Conservation (phyloP, 2,329 filamentous ascomycete genomes). For the Colletotrichum filicis region DNA sequence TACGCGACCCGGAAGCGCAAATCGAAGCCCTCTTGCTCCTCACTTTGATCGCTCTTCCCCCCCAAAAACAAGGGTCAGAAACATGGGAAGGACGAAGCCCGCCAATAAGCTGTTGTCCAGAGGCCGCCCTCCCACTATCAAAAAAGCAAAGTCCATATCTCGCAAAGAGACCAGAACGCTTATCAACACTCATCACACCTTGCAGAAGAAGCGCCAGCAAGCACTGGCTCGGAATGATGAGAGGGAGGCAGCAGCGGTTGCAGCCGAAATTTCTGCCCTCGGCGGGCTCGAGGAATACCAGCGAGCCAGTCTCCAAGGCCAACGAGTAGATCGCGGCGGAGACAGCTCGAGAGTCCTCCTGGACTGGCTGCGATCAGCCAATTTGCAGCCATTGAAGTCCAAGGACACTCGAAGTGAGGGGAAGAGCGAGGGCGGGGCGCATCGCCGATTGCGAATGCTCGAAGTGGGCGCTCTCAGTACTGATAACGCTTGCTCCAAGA, state of each 20-base stretch:
- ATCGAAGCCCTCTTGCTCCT: not conserved
- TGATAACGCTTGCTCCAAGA: slow-evolving; percentile 84
- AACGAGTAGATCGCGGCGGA: slow-evolving; percentile 72
- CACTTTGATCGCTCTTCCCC: too few relatives aligned
- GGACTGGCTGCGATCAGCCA: slow-evolving; percentile 65
- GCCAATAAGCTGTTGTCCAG: slow-evolving; percentile 47
- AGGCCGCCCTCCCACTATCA: slow-evolving; percentile 67
- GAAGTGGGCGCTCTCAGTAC: slow-evolving; percentile 91
- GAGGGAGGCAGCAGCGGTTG: slow-evolving; percentile 55
- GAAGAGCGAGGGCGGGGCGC: not conserved
- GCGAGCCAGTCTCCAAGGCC: slow-evolving; percentile 75
- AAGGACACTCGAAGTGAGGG: not conserved
- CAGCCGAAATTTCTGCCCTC: slow-evolving; percentile 64
- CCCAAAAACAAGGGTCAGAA: too few relatives aligned
- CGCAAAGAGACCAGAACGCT: slow-evolving; percentile 72
- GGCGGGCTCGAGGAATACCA: slow-evolving; percentile 74
- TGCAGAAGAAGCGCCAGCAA: slow-evolving; percentile 71
- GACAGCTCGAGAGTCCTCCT: slow-evolving; percentile 74
- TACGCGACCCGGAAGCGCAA: not conserved
- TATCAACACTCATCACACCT: slow-evolving; percentile 73
- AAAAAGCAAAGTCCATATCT: slow-evolving; percentile 67
- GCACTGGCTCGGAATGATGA: slow-evolving; percentile 65
- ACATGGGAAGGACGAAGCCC: slow-evolving; percentile 32
- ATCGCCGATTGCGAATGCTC: slow-evolving; percentile 70
- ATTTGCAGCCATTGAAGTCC: slow-evolving; percentile 39